Conservation (phyloP, 305 asterid species). For the Vinca major region DNA sequence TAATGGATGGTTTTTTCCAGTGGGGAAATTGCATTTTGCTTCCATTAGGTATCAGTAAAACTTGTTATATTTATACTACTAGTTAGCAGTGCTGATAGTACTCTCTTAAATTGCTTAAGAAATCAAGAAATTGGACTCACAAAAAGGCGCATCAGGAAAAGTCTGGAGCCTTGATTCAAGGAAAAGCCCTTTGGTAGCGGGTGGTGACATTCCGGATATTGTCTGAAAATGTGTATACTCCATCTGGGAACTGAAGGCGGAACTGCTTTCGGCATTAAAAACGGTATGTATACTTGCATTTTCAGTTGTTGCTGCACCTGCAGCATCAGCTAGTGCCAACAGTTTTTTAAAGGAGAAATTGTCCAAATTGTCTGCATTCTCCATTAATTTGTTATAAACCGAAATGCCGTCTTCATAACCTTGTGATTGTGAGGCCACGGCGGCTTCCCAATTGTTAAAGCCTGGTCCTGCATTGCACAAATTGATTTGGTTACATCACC, state of each 20-base stretch:
- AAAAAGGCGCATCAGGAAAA: conserved; percentile 14
- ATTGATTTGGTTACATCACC: conserved; percentile 20
- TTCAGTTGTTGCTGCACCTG: conserved; percentile 23
- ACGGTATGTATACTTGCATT: conserved; percentile 17
- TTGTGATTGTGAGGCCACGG: conserved; percentile 17
- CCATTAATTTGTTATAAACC: conserved; percentile 11
- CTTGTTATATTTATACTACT: not conserved
- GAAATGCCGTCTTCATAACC: conserved; percentile 11
- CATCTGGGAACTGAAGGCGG: conserved; percentile 12
- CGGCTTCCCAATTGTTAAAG: conserved; percentile 19
- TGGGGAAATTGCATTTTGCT: not conserved
- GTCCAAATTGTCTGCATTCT: conserved; percentile 21
- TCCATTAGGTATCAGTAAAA: not conserved
- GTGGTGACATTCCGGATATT: conserved; percentile 20
- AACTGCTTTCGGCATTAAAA: conserved; percentile 24
- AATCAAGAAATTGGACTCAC: conserved; percentile 24
- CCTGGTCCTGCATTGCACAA: conserved; percentile 7
- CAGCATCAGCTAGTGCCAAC: conserved; percentile 45
- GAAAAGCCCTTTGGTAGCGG: conserved; percentile 14
- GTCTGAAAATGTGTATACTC: conserved; percentile 21
- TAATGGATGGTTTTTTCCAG: not conserved
- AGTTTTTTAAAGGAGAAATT: conserved; percentile 35
- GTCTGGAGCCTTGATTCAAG: conserved; percentile 18
- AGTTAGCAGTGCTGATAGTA: not conserved
- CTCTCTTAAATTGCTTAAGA: not conserved